phyloP scores from a whole-genome alignment of 2,329 filamentous ascomycete species.

The Sclerotinia minor region DNA sequence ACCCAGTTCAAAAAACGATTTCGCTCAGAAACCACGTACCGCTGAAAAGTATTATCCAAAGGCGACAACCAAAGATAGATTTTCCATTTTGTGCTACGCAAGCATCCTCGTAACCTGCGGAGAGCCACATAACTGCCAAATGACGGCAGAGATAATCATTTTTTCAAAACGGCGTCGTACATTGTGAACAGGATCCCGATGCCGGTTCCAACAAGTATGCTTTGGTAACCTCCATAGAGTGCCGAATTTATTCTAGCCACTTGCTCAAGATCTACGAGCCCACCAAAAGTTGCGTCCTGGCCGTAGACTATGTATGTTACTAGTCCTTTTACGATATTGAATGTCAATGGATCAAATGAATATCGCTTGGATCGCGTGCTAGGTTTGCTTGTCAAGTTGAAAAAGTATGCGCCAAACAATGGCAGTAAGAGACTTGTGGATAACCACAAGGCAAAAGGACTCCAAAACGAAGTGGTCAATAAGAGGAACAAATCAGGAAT shows the following conservation, averaged over 20 bases:
- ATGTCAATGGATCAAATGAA: slow-evolving; percentile 79
- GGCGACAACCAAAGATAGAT: neutral
- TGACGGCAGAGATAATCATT: slow-evolving; percentile 46
- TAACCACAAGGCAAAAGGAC: slow-evolving; percentile 73
- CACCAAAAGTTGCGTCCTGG: slow-evolving; percentile 62
- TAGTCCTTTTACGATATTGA: slow-evolving; percentile 85
- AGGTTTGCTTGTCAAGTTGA: slow-evolving; percentile 72
- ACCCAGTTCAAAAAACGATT: neutral
- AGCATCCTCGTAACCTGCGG: neutral
- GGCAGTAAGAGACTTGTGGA: slow-evolving; percentile 72
- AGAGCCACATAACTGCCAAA: too few species aligned
- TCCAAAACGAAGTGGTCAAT: slow-evolving; percentile 79
- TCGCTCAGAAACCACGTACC: neutral
- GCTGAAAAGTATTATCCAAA: slow-evolving; percentile 11
- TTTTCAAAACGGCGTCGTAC: slow-evolving; percentile 76
- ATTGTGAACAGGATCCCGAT: slow-evolving; percentile 69
- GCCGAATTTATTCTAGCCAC: slow-evolving; percentile 64
- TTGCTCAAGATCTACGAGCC: slow-evolving; percentile 59
- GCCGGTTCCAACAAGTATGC: slow-evolving; percentile 65
- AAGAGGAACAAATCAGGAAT: slow-evolving; percentile 81
- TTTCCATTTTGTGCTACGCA: neutral
- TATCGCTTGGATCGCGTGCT: slow-evolving; percentile 49
- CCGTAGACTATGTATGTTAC: slow-evolving; percentile 79
- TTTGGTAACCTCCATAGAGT: slow-evolving; percentile 70
- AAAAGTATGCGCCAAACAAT: slow-evolving; percentile 76